Evolutionary conservation across 495 filamentous ascomycete species (phyloP).

Genomic region (Penicillium simplicissimum): DNA sequence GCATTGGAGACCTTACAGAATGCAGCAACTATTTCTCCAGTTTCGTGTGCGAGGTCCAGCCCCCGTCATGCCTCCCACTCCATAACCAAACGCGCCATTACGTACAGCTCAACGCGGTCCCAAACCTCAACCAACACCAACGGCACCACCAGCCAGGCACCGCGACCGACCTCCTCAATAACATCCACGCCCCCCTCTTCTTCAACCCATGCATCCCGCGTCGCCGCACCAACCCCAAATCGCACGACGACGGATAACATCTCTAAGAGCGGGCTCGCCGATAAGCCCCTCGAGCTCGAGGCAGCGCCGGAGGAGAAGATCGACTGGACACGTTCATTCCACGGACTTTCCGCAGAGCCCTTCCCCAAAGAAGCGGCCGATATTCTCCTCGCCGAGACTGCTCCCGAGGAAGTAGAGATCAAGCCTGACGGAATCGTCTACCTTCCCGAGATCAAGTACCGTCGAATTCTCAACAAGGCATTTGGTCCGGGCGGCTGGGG

Average conservation of each 20-base stretch:
- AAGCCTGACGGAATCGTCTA: constrained; percentile 97
- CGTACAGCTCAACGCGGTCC: constrained; percentile 20
- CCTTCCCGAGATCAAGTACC: constrained; percentile 97
- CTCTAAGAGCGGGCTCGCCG: constrained; percentile 53
- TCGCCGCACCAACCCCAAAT: constrained; percentile 33
- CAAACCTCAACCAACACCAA: constrained; percentile 22
- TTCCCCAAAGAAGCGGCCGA: constrained; percentile 77
- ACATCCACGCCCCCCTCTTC: not conserved
- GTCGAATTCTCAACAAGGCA: constrained; percentile 83
- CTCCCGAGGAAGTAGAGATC: constrained; percentile 82
- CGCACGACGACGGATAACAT: constrained; percentile 48
- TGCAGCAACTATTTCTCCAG: constrained; percentile 6
- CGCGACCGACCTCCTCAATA: constrained; percentile 20
- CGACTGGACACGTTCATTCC: constrained; percentile 93
- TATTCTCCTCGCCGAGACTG: constrained; percentile 66
- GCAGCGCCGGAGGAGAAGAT: constrained; percentile 54
- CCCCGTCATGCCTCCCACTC: constrained; percentile 17
- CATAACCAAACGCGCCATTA: constrained; percentile 21
- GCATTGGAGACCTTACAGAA: constrained; percentile 22
- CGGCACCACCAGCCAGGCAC: constrained; percentile 14
- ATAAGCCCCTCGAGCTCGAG: constrained; percentile 51
- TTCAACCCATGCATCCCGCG: constrained; percentile 17
- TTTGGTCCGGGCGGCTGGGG: constrained; percentile 98
- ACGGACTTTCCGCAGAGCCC: constrained; percentile 74
- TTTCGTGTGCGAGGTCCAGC: constrained; percentile 10